phyloP scores from a whole-genome alignment of 176 grass and related monocot species.

The bread wheat (Triticum aestivum) region DNA sequence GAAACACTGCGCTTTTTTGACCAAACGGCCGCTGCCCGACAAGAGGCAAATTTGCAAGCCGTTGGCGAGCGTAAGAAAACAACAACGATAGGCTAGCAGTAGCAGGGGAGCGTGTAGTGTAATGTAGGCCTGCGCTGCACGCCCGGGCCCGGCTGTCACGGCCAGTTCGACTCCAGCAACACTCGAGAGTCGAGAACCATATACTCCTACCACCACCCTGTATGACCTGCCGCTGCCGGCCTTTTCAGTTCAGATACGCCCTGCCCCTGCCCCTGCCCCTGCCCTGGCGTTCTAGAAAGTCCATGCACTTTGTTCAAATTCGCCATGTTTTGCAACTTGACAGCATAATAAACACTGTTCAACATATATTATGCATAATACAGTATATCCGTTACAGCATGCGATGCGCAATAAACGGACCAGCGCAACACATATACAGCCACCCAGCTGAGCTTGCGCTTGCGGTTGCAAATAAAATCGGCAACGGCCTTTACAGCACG shows the following conservation, averaged over 20 bases:
- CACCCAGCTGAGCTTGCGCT: background rate
- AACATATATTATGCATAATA: too few relatives aligned
- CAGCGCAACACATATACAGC: background rate
- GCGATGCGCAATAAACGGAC: background rate
- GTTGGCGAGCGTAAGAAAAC: too few relatives aligned
- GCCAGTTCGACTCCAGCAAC: slow-evolving; percentile 12
- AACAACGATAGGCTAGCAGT: too few relatives aligned
- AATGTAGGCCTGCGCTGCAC: background rate
- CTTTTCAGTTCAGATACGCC: background rate
- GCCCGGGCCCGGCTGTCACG: background rate
- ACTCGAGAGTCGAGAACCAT: background rate
- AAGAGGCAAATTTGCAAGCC: background rate
- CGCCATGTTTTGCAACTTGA: background rate
- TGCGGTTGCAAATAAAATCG: background rate
- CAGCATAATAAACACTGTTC: background rate
- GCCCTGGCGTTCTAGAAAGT: background rate
- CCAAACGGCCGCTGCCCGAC: background rate
- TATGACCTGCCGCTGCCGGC: background rate
- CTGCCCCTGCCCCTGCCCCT: background rate
- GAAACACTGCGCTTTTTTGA: background rate
- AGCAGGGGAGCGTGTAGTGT: background rate
- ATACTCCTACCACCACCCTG: background rate
- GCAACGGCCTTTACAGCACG: background rate
- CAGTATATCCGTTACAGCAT: background rate
- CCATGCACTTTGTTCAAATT: background rate